phyloP scores from a whole-genome alignment of 2,329 filamentous ascomycete genomes.

The Ceratocystis papillata region DNA sequence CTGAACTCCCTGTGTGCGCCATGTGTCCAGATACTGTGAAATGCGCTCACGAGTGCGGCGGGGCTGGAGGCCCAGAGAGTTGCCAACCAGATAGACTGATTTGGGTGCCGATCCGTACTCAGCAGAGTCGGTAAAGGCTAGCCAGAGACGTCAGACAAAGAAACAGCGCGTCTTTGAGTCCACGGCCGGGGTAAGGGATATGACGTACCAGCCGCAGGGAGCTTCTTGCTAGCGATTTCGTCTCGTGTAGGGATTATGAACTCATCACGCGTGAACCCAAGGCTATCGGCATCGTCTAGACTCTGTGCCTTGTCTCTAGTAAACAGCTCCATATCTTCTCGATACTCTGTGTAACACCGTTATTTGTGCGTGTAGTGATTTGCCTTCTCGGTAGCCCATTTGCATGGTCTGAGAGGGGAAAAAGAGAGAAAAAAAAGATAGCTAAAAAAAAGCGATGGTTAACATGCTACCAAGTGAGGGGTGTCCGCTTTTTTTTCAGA shows the following conservation, averaged over 20 bases:
- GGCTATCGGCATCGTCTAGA: constrained; percentile 46
- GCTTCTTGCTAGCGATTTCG: constrained; percentile 29
- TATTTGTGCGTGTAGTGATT: not conserved
- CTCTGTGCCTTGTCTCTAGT: constrained; percentile 22
- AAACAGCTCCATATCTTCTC: constrained; percentile 7
- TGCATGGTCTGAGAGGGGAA: not conserved
- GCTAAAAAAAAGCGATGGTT: not conserved
- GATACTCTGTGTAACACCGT: not conserved
- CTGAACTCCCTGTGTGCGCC: constrained; percentile 68
- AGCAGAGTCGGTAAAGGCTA: constrained; percentile 16
- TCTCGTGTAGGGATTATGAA: constrained; percentile 56
- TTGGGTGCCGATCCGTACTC: constrained; percentile 17
- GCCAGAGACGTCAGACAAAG: constrained; percentile 6
- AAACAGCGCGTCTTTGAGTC: not conserved
- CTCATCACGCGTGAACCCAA: constrained; percentile 48
- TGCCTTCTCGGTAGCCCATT: not conserved
- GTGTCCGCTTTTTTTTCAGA: constrained; percentile 20
- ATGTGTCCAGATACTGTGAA: constrained; percentile 60
- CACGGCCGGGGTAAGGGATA: not conserved
- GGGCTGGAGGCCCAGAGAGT: constrained; percentile 79
- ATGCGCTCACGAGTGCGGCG: constrained; percentile 47
- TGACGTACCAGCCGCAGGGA: constrained; percentile 27
- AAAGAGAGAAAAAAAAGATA: not conserved
- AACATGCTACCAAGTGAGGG: not conserved
- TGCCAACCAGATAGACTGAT: constrained; percentile 73